Base-by-base conservation (phyloP, 768 basidiomycete species). In the Hericium alpestre region DNA sequence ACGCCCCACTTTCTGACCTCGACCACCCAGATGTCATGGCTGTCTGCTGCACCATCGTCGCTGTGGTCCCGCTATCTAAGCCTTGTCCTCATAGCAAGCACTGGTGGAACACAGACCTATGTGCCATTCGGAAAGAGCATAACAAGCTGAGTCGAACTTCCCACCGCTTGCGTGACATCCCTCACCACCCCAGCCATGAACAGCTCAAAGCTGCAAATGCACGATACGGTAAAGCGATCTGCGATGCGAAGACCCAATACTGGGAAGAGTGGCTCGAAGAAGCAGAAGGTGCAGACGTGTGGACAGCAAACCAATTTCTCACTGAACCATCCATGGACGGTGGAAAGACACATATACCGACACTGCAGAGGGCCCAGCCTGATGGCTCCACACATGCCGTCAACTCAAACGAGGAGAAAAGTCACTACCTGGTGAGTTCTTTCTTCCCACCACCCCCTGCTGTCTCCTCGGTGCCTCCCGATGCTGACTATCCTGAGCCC, bases 371-470 rank as follows among this genome's bases (percentile, higher is more conserved):
- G 39, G 3, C 18, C 8, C 0, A 27, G 9, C 1, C 38, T n/a
- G 55, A 54, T 15, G 63, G 62, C 32, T 20, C 48, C 10, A 41
- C 25, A 0, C 39, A 27, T 1, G 23, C 32, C 4, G 62, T 61
- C 1, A 23, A 23, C 4, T 23, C 23, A 37, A 66, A 67, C 41
- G 40, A 27, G 4, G 57, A 56, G 0, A 65, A 67, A 51, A 61
- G 59, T 18, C 38, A 48, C 1, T 41, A 54, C 58, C 64, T 68
- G 8, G 60, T 55, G 41, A 13, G 22, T 4, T 57, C 61, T 0
- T 74, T 75, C 65, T 74, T 76, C 55, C 59, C 57, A 9, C 54
- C 55, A 0, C 59, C 62, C 3, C 61, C 56, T 47, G 55, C 51
- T 6, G 32, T n/a, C 2, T 52, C 51, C 39, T 0, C 61, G 60